Conservation (phyloP, 176 grass and related monocot genomes). For the Chrysopogon serrulatus region DNA sequence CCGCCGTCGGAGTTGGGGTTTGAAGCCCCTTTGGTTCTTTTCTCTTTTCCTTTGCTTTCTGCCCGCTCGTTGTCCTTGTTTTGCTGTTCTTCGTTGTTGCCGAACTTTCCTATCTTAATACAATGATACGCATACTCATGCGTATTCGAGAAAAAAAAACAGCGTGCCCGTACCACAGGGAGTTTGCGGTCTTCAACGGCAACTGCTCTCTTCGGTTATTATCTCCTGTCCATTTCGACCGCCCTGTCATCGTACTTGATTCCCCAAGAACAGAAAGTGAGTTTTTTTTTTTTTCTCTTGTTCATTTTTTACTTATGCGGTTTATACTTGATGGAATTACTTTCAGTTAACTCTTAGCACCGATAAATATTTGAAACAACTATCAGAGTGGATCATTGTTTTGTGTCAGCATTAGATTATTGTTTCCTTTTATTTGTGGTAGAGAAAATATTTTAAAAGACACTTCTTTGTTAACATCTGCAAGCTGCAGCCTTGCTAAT, state of each 20-base stretch:
- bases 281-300: too few relatives aligned
- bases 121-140: too few relatives aligned
- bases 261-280: not conserved
- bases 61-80: too few relatives aligned
- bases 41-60: too few relatives aligned
- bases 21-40: too few relatives aligned
- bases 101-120: too few relatives aligned
- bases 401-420: not conserved
- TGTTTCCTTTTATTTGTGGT: not conserved
- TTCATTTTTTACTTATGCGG: not conserved
- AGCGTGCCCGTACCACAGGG: not conserved
- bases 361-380: too few relatives aligned
- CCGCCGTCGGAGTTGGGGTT: too few relatives aligned
- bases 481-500: not conserved
- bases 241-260: not conserved
- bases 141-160: too few relatives aligned
- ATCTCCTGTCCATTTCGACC: not conserved
- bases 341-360: not conserved
- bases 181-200: not conserved
- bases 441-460: not conserved
- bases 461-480: not conserved
- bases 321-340: not conserved
- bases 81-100: too few relatives aligned
- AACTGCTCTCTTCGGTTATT: conserved; percentile 14
- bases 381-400: too few relatives aligned